Conservation (phyloP, 1,139 yeast genomes). For the Blastobotrys illinoisensis region DNA sequence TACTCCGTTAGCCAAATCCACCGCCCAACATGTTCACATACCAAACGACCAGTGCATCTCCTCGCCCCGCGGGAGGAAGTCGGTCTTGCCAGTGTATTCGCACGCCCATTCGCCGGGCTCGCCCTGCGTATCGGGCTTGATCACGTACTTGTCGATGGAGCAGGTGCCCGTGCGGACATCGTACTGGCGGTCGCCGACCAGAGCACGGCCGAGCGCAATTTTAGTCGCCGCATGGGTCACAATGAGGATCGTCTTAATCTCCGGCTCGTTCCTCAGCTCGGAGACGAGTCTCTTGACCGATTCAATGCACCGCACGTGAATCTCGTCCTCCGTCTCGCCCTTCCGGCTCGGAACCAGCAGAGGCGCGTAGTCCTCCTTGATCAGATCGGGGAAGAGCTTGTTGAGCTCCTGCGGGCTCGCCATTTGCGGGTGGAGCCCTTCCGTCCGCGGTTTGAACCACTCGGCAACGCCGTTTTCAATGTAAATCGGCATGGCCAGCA, state of each 20-base stretch:
- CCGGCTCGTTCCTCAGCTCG: constrained; percentile 46
- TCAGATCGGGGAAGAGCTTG: constrained; percentile 44
- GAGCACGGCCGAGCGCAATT: constrained; percentile 68
- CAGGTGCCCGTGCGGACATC: constrained; percentile 51
- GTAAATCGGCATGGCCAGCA: constrained; percentile 49
- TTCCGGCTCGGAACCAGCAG: constrained; percentile 50
- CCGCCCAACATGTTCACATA: constrained; percentile 22
- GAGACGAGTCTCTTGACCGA: constrained; percentile 51
- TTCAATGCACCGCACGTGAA: constrained; percentile 48
- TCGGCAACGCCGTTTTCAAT: constrained; percentile 65
- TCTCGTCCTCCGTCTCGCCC: constrained; percentile 65
- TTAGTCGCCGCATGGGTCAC: constrained; percentile 84
- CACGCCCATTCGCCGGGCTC: constrained; percentile 46
- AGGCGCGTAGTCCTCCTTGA: constrained; percentile 38
- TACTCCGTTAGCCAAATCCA: constrained; percentile 4
- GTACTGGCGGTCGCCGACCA: constrained; percentile 46
- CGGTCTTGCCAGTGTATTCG: constrained; percentile 62
- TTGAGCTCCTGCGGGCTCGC: constrained; percentile 47
- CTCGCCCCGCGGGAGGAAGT: constrained; percentile 66
- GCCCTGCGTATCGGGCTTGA: constrained; percentile 38
- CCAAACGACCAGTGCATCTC: constrained; percentile 89
- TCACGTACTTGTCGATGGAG: constrained; percentile 50
- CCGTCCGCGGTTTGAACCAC: constrained; percentile 32
- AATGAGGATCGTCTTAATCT: constrained; percentile 50
- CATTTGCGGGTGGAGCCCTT: constrained; percentile 32